Conservation (phyloP, 805 yeast species). For the Jamesozyma rosinii region DNA sequence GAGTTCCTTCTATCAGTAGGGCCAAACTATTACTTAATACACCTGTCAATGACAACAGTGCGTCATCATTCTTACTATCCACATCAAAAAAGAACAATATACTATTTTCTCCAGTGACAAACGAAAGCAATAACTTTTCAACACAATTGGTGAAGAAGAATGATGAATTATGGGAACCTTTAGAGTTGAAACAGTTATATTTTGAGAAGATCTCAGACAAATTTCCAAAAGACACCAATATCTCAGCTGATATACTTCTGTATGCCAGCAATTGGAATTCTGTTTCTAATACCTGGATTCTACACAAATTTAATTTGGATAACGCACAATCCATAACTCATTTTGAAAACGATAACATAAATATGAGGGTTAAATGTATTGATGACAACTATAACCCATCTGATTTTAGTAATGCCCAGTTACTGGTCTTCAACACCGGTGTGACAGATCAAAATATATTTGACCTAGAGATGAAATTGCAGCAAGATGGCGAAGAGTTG, state of each 20-base stretch:
- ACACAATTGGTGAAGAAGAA: slow-evolving; percentile 31
- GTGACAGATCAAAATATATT: slow-evolving; percentile 28
- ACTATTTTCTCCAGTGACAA: slow-evolving; percentile 16
- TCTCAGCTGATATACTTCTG: slow-evolving; percentile 14
- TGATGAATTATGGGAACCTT: slow-evolving; percentile 39
- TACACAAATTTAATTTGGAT: slow-evolving; percentile 27
- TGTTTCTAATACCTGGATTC: slow-evolving; percentile 28
- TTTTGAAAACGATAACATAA: slow-evolving; percentile 2
- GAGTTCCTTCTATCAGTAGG: slow-evolving; percentile 26
- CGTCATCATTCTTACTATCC: slow-evolving; percentile 14
- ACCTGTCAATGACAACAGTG: slow-evolving; percentile 9
- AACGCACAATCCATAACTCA: slow-evolving; percentile 2
- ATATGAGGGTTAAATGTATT: slow-evolving; percentile 18
- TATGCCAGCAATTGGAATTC: slow-evolving; percentile 24
- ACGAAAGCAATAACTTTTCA: slow-evolving; percentile 27
- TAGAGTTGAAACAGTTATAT: slow-evolving; percentile 33
- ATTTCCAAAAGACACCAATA: neutral
- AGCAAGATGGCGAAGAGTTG: slow-evolving; percentile 29
- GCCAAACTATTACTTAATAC: slow-evolving; percentile 17
- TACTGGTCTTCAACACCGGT: slow-evolving; percentile 34
- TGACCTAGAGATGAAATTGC: slow-evolving; percentile 29
- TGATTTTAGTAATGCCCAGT: slow-evolving; percentile 24
- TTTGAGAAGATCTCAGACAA: slow-evolving; percentile 15
- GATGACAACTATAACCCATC: slow-evolving; percentile 19
- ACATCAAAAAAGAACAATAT: slow-evolving; percentile 15